Evolutionary conservation across 2,329 filamentous ascomycete species (phyloP).

Genomic region (Colletotrichum endophyticum): DNA sequence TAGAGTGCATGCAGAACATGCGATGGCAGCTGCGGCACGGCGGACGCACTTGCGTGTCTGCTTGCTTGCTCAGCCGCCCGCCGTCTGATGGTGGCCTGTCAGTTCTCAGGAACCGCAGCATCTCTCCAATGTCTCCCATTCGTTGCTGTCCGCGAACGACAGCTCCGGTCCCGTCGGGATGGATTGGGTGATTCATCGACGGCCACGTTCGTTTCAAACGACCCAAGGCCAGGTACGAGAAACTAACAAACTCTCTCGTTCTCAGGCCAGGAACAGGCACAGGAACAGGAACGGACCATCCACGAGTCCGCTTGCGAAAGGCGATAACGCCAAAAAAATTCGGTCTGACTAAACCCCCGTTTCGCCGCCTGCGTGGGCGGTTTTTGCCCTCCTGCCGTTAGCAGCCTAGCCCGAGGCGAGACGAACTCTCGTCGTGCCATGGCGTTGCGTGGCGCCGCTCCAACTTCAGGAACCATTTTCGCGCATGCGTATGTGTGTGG

Average conservation of each 20-base stretch:
- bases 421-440: neutral
- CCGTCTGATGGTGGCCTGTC: neutral
- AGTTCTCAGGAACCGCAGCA: neutral
- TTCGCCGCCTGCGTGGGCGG: neutral
- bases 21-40: neutral
- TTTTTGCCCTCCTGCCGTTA: neutral
- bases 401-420: neutral
- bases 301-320: neutral
- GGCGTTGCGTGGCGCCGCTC: neutral
- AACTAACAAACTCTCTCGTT: neutral
- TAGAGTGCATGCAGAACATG: conserved; percentile 6
- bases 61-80: neutral
- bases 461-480: neutral
- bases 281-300: neutral
- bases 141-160: neutral
- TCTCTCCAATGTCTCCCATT: neutral
- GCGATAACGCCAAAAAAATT: neutral
- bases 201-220: neutral
- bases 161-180: neutral
- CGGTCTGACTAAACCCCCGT: neutral
- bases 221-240: neutral
- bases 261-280: neutral
- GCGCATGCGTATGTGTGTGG: neutral
- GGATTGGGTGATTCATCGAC: neutral
- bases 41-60: neutral